Evolutionary conservation across 1,284 basidiomycete species (phyloP), one percentile per base, ranked within the genome.

Genomic region (Cryptococcus sp.): DNA sequence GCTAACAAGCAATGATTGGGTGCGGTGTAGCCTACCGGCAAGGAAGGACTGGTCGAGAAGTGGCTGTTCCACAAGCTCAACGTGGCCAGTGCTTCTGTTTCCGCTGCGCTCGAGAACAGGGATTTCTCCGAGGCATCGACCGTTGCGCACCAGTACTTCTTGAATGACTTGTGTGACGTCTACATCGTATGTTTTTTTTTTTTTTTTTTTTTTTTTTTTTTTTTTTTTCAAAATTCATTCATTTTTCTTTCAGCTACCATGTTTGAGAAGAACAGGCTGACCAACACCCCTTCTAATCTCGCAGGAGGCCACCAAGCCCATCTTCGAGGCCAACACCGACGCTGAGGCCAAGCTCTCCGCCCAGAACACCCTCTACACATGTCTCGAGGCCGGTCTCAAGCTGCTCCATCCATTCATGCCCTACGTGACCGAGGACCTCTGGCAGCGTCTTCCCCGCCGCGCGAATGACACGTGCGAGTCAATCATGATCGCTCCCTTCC

Each of bases 381-480:
- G 91, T 73, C 82, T 98, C 42, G 96, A 99, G 68, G 79, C 87
- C 56, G 96, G 95, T 12, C 80, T 98, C 51, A 85, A 87, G 48
- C 81, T 99, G 9, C 81, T 98, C 13, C 96, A 98, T 77, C 95
- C 96, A 1, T 95, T 98, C 80, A 98, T 98, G 96, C 96, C 96
- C 1, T 98, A 88, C 76, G 92, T 99, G 44, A 98, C 95, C 1
- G 96, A 99, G 78, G 96, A 98, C 77, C 80, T 99, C 18, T 98
- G 96, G 96, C 96, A 99, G 76, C 85, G 94, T 44, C 81, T 98
- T 11, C 93, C 94, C 0, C 82, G 92, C 13, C 81, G 94, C 55
- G 85, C 87, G 0, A 86, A 86, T 51, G 93, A 98, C 75, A 70
- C 82, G 9, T 89, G 87, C 9, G 84, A 86, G 20, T 91, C 91